Evolutionary conservation across 176 grass and related monocot genomes (phyloP).

Genomic region (Ensete glaucum): DNA sequence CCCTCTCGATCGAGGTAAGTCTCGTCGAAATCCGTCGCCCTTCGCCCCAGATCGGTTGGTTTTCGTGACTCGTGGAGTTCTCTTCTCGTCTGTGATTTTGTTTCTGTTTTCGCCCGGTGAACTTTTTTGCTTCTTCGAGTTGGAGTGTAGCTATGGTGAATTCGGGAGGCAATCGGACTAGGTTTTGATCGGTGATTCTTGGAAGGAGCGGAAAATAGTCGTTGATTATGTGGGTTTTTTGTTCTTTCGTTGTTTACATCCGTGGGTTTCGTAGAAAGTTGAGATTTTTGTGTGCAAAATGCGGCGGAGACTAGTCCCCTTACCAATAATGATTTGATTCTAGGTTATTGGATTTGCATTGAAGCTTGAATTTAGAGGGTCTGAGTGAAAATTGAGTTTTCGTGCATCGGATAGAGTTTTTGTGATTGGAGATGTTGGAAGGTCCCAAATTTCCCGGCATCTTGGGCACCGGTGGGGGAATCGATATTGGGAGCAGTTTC

Average conservation of each 20-base stretch:
- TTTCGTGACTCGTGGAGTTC: neutral
- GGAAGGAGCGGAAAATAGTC: too few relatives aligned
- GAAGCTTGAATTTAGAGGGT: neutral
- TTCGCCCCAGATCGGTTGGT: neutral
- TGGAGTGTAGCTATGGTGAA: neutral
- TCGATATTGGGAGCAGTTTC: constrained; percentile 35
- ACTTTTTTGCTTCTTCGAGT: neutral
- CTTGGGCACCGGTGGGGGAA: constrained; percentile 31
- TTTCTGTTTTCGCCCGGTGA: neutral
- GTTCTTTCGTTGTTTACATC: neutral
- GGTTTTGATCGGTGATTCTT: neutral
- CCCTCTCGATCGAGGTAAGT: neutral
- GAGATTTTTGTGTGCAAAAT: neutral
- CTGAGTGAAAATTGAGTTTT: neutral
- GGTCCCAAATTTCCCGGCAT: constrained; percentile 45
- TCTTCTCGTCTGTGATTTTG: neutral
- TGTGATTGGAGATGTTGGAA: constrained; percentile 35
- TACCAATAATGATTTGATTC: neutral
- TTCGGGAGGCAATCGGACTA: neutral
- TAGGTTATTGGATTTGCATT: neutral
- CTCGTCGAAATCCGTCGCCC: neutral
- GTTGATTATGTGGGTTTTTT: too few relatives aligned
- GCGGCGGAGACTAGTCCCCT: neutral
- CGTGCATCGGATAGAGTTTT: too few relatives aligned
- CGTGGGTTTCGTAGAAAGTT: neutral